phyloP scores from a whole-genome alignment of 2,329 filamentous ascomycete genomes.

The Beauveria caledonica region DNA sequence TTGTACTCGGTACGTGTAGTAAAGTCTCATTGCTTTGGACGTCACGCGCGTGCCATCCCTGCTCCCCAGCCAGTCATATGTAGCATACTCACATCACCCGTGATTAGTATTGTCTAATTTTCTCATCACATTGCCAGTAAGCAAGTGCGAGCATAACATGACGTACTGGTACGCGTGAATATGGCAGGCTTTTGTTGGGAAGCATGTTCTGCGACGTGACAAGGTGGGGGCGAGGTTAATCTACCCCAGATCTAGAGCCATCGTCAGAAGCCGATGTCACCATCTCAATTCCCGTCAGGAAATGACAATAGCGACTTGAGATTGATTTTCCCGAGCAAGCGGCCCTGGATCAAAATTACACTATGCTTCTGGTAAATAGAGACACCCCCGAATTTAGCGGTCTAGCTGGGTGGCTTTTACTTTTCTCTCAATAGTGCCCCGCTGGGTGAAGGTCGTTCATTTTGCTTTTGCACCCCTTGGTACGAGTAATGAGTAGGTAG shows the following conservation, averaged over 20 bases:
- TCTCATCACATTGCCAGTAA: not conserved
- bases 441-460: not conserved
- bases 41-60: too few species aligned
- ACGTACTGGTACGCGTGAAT: not conserved
- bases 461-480: not conserved
- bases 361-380: too few species aligned
- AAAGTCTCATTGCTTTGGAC: too few species aligned
- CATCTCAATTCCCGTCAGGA: not conserved
- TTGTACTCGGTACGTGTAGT: too few species aligned
- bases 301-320: too few species aligned
- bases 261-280: not conserved
- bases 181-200: not conserved
- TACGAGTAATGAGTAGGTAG: not conserved
- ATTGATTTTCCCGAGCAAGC: too few species aligned
- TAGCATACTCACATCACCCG: too few species aligned
- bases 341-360: too few species aligned
- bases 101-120: too few species aligned
- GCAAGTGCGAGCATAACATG: not conserved
- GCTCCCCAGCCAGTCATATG: too few species aligned
- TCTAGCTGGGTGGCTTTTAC: not conserved
- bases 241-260: conserved; percentile 8
- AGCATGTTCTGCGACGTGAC: not conserved
- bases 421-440: not conserved
- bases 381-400: conserved; percentile 3
- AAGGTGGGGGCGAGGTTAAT: not conserved